phyloP scores from a whole-genome alignment of 306 rosid genomes.

The Biancaea sappan region DNA sequence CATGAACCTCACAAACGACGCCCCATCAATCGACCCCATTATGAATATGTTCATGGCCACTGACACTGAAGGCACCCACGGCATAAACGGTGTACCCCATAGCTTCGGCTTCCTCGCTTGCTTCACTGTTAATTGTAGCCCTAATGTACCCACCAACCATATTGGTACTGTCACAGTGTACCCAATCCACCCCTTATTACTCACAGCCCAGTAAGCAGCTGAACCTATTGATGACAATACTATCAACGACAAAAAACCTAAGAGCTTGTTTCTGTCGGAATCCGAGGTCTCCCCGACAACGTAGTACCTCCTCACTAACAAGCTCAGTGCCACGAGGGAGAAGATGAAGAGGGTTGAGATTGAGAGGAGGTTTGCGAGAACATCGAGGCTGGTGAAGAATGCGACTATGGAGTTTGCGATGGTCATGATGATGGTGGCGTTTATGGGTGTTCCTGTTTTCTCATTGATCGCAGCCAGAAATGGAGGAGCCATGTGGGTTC shows the following conservation, averaged over 20 bases:
- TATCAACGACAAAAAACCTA: slow-evolving; percentile 22
- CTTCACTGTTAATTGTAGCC: slow-evolving; percentile 31
- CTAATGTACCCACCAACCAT: slow-evolving; percentile 33
- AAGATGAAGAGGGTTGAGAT: slow-evolving; percentile 39
- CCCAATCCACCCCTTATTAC: slow-evolving; percentile 29
- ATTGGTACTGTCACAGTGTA: not conserved
- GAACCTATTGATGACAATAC: slow-evolving; percentile 33
- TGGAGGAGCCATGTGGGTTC: slow-evolving; percentile 41
- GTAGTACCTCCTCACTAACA: slow-evolving; percentile 35
- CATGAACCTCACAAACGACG: slow-evolving; percentile 33
- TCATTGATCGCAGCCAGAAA: slow-evolving; percentile 34
- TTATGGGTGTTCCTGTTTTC: slow-evolving; percentile 35
- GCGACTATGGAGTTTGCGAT: slow-evolving; percentile 41
- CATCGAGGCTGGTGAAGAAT: slow-evolving; percentile 40
- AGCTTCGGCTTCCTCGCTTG: slow-evolving; percentile 43
- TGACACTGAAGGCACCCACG: slow-evolving; percentile 40
- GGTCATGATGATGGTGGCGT: slow-evolving; percentile 39
- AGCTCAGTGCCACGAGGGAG: slow-evolving; percentile 31
- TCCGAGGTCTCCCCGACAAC: slow-evolving; percentile 28
- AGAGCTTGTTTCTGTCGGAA: slow-evolving; percentile 21
- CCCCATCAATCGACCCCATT: slow-evolving; percentile 34
- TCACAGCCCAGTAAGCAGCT: slow-evolving; percentile 14
- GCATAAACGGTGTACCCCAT: slow-evolving; percentile 42
- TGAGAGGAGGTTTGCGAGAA: slow-evolving; percentile 40
- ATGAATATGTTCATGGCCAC: slow-evolving; percentile 43